Evolutionary conservation across 2,329 filamentous ascomycete genomes (phyloP), one percentile per base, ranked within the genome.

Genomic region (Fusarium redolens): DNA sequence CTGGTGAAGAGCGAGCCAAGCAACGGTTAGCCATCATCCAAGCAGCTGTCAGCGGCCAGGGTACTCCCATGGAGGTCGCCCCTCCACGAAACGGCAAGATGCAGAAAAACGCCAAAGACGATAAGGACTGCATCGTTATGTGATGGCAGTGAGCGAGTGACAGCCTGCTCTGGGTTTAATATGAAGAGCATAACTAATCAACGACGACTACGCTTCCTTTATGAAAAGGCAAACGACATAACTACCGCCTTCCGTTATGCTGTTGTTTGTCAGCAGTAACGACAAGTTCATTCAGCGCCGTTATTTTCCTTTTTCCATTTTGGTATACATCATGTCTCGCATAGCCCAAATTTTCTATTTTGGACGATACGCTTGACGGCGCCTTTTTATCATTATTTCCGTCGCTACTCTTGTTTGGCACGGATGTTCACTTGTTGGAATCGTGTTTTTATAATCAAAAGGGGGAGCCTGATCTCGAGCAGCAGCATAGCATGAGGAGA

Each of bases 1-100:
- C 94, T 55, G 96, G 96, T 51, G 95, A 98, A 78, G 93, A 96
- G 77, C 90, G 95, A 65, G 96, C 96, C 56, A 96, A 92, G 81
- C 92, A 96, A 78, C 90, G 96, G 31, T 87, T 99, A 59, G 91
- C 92, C 25, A 93, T 95, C 44, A 99, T 99, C 69, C 90, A 93
- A 69, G 92, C 93, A 13, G 96, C 96, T 15, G 93, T 95, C 35
- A 89, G 86, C 72, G 88, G 87, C 30, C 76, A 80, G 35, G 87
- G 87, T 10, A 86, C 81, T 3, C 86, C 88, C 0, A 89, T 89
- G 86, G 88, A 89, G 13, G 87, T 88, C 18, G 87, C 82, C 17
- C 82, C 87, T n/a, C 83, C 87, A 9, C 84, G 85, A 37, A 85
- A 81, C 70, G 83, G 82, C 65, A 90, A 89, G 77, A 83, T 86